These are phyloP conservation scores for Lunularia cruciata DNA, from an alignment of 225 moss, liverwort and hornwort species.

Conservation along the genomic window DNA sequence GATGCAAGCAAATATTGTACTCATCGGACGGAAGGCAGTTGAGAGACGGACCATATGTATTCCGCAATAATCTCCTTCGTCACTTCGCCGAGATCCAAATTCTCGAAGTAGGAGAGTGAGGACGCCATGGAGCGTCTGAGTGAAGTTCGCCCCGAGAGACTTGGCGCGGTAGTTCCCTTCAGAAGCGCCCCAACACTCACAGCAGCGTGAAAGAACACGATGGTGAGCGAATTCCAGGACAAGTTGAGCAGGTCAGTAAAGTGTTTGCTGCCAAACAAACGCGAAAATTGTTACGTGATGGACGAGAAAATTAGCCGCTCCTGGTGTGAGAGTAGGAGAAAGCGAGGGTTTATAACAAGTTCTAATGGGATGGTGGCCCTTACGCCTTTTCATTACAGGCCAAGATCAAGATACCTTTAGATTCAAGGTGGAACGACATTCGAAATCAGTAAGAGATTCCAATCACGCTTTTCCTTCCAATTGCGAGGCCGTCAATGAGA, in stretches of 20 bases:
- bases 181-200: background rate
- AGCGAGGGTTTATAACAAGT: background rate
- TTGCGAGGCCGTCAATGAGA: no score
- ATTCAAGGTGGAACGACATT: no score
- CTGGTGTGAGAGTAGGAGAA: background rate
- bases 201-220: background rate
- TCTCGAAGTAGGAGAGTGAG: conserved; percentile 41
- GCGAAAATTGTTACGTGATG: background rate
- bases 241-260: no score
- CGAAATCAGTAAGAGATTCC: no score
- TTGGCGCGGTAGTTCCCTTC: background rate
- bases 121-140: conserved; percentile 17
- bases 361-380: no score
- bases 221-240: no score
- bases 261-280: background rate
- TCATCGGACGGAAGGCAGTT: background rate
- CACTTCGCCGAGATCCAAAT: conserved; percentile 35
- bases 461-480: no score
- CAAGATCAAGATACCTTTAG: no score
- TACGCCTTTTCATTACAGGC: background rate
- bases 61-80: conserved; percentile 45
- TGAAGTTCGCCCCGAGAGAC: background rate
- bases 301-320: background rate
- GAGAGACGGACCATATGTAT: conserved; percentile 37
- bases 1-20: no score